Percentiles rank a stretch among this genome's conserved stretches.
Evolutionary conservation across 495 filamentous ascomycete genomes (phyloP).

Genomic region (Opeltia flavorubescens): DNA sequence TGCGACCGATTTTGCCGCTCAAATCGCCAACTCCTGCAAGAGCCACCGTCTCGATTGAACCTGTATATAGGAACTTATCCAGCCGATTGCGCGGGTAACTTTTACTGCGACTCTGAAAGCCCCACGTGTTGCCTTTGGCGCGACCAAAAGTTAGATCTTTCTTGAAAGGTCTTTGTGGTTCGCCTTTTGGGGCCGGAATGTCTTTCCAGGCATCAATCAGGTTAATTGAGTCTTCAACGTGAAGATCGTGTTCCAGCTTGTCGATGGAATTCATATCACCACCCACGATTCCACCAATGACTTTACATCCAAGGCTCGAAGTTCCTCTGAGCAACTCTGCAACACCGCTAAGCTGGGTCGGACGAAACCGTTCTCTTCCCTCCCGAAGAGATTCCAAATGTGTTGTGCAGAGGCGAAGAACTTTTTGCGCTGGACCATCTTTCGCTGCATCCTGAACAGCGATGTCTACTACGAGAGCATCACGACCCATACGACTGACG

Average conservation of each 20-base stretch:
- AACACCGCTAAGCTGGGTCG: slow-evolving; percentile 8
- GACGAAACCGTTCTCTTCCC: not conserved
- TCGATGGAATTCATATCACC: slow-evolving; percentile 11
- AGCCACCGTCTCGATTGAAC: slow-evolving; percentile 6
- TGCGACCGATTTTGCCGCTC: slow-evolving; percentile 10
- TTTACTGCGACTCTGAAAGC: slow-evolving; percentile 4
- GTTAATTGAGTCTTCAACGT: slow-evolving; percentile 3
- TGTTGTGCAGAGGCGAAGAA: slow-evolving; percentile 9
- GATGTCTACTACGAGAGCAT: not conserved
- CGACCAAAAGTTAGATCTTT: slow-evolving; percentile 6
- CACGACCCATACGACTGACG: not conserved
- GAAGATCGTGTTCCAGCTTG: not conserved
- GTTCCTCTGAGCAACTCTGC: slow-evolving; percentile 8
- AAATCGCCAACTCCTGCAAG: slow-evolving; percentile 5
- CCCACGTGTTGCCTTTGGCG: slow-evolving; percentile 9
- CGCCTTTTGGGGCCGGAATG: slow-evolving; percentile 1
- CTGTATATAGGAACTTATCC: slow-evolving; percentile 13
- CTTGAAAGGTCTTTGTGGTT: not conserved
- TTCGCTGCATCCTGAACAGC: not conserved
- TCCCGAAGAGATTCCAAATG: slow-evolving; percentile 10
- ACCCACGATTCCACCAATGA: slow-evolving; percentile 10
- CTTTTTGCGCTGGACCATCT: not conserved
- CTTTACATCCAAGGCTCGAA: not conserved
- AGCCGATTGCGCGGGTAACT: slow-evolving; percentile 3
- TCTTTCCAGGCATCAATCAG: slow-evolving; percentile 14